Evolutionary conservation across 305 asterid species (phyloP).

Genomic region (Fraxinus floribunda): DNA sequence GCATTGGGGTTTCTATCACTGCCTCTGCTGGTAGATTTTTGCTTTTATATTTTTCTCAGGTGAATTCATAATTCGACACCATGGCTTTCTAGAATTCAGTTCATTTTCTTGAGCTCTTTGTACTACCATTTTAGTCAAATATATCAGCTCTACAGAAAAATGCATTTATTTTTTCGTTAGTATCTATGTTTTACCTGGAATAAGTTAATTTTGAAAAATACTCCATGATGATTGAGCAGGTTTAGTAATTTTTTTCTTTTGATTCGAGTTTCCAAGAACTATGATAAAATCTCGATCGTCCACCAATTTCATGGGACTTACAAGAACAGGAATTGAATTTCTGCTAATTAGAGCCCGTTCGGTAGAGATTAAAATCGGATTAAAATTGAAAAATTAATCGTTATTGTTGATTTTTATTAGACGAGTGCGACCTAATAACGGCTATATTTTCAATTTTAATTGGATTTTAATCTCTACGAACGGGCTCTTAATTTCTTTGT

Average conservation of each 20-base stretch:
- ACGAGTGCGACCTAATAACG: too few species aligned
- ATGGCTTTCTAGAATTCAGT: background rate
- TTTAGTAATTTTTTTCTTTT: background rate
- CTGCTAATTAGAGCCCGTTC: background rate
- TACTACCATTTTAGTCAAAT: background rate
- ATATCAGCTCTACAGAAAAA: background rate
- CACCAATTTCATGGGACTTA: background rate
- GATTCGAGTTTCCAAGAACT: background rate
- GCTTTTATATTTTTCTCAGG: constrained; percentile 86
- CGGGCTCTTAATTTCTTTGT: background rate
- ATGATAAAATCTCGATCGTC: background rate
- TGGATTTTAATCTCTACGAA: too few species aligned
- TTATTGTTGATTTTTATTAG: too few species aligned
- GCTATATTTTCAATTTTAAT: too few species aligned
- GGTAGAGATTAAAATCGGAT: too few species aligned
- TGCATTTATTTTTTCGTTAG: background rate
- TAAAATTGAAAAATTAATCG: too few species aligned
- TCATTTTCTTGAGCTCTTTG: background rate
- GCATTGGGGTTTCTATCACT: constrained; percentile 59
- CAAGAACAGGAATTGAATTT: background rate
- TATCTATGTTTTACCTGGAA: background rate
- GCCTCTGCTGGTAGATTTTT: constrained; percentile 85
- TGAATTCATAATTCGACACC: constrained; percentile 25
- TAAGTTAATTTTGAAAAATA: constrained; percentile 4
- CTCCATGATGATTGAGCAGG: background rate